Evolutionary conservation across 805 yeast genomes (phyloP).

Genomic region (Metschnikowia hibisci): DNA sequence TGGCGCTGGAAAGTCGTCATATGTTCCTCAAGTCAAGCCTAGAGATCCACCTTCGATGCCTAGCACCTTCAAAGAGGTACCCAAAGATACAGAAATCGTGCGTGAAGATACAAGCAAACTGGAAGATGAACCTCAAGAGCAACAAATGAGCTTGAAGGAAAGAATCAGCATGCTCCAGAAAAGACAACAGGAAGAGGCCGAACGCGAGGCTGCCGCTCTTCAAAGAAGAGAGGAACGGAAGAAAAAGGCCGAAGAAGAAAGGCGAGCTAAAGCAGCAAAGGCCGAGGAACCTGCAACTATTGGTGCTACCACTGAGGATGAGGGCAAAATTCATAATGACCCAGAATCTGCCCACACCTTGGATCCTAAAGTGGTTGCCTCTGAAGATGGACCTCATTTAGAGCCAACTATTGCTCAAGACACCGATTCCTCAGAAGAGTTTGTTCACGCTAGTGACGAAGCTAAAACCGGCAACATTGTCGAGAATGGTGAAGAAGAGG

Average conservation of each 20-base stretch:
- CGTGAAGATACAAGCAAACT: constrained; percentile 9
- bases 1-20: constrained; percentile 57
- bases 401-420: not conserved
- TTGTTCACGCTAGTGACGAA: constrained; percentile 17
- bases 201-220: constrained; percentile 58
- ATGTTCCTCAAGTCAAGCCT: constrained; percentile 48
- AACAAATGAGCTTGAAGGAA: constrained; percentile 79
- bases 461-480: constrained; percentile 42
- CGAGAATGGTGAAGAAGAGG: constrained; percentile 36
- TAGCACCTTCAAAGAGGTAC: constrained; percentile 26
- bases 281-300: not conserved
- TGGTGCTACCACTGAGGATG: constrained; percentile 15
- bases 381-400: not conserved
- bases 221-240: constrained; percentile 50
- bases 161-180: constrained; percentile 81
- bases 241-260: constrained; percentile 26
- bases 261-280: constrained; percentile 2
- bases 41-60: constrained; percentile 35
- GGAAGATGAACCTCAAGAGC: constrained; percentile 48
- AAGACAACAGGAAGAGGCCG: constrained; percentile 76
- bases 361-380: not conserved
- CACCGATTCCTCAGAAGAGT: not conserved
- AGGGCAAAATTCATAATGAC: not conserved
- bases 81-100: constrained; percentile 17
- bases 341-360: not conserved